Base-by-base conservation (phyloP, 1,284 basidiomycete species). In the Xerocomus nothofagi region DNA sequence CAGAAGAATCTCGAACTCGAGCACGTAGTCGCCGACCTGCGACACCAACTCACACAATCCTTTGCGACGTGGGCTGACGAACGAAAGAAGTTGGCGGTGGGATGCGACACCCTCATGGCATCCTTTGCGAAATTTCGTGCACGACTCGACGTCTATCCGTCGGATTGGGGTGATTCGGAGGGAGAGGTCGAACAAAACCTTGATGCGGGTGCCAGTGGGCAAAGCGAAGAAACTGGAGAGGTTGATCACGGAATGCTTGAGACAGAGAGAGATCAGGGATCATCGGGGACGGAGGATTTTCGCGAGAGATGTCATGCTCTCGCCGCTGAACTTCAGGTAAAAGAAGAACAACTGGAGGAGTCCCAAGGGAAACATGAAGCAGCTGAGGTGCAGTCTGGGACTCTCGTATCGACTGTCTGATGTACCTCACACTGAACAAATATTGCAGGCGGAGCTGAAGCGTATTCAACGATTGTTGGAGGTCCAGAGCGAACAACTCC, bases 61-160 rank as follows among this genome's bases (percentile, higher is more conserved):
- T 49, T 59, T 17, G 62, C 61, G 32, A 66, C 61, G 51, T 67
- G 61, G 65, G 65, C 55, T 6, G 65, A 63, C 33, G 61, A 63
- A 51, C 61, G 65, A 39, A 63, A 63, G 44, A 47, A 44, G 29
- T 48, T 63, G 38, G 53, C 52, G 36, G 38, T 46, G 40, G 58
- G 53, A 21, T 63, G 61, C 30, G 65, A 63, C 31, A 11, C 38
- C 11, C 65, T 63, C 61, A 63, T 63, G 61, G 63, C 61, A 20
- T 67, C 65, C 23, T 63, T 63, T 61, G 65, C 63, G 24, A 63
- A 67, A 40, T 67, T 66, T 33, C 61, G 61, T 31, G 63, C 61
- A 39, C 53, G 56, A 2, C 38, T 67, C 2, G 61, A 67, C 36
- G 37, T 47, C 2, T 62, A 66, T 26, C 47, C 55, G 17, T 51